phyloP scores from a whole-genome alignment of 1,139 yeast species.

The Geotrichum candidum region DNA sequence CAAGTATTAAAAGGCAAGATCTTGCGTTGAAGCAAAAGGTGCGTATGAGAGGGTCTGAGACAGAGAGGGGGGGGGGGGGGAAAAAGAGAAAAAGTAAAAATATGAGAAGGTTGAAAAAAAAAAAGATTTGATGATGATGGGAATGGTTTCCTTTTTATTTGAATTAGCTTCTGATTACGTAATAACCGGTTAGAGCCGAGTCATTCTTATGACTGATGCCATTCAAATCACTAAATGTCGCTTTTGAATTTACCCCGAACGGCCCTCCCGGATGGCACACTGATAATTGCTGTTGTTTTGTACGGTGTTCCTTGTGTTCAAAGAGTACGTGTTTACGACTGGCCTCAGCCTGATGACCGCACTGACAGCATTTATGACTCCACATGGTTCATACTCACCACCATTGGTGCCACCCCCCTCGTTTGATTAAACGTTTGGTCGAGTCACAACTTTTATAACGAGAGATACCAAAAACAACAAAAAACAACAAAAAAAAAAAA shows the following conservation, averaged over 20 bases:
- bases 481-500: no score
- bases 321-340: no score
- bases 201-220: neutral
- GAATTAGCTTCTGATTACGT: neutral
- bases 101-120: neutral
- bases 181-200: neutral
- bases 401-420: no score
- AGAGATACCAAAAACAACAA: no score
- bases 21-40: slow-evolving; percentile 10
- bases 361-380: no score
- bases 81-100: neutral
- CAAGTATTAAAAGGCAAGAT: neutral
- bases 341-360: no score
- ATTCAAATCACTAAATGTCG: neutral
- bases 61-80: neutral
- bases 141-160: neutral
- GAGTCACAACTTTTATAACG: no score
- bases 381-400: no score
- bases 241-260: neutral
- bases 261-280: no score
- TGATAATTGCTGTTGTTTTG: no score
- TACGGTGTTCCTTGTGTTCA: no score
- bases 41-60: neutral
- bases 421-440: no score
- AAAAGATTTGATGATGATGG: neutral